A percentile compares a stretch with the other conserved stretches of the same genome.
phyloP scores from a whole-genome alignment of 1,284 basidiomycete species.

The Leccinum pachyderme region DNA sequence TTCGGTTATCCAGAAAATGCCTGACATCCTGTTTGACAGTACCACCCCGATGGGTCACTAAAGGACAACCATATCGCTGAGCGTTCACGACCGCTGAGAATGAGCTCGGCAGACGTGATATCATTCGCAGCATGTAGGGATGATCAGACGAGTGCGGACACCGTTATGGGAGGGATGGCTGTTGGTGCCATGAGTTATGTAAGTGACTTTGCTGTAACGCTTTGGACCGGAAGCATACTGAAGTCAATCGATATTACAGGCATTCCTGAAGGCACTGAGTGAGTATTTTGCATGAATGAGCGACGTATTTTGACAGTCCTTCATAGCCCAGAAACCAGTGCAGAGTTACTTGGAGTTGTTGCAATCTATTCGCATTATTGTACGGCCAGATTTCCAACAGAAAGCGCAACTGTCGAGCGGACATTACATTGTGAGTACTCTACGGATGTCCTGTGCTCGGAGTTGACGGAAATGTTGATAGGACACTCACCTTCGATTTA shows the following conservation, averaged over 20 bases:
- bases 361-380: conserved; percentile 59
- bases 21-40: conserved; percentile 38
- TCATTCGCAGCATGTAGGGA: conserved; percentile 79
- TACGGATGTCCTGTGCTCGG: background rate
- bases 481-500: conserved; percentile 30
- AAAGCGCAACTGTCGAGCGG: conserved; percentile 78
- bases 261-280: conserved; percentile 64
- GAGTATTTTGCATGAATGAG: conserved; percentile 16
- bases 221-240: background rate
- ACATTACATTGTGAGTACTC: conserved; percentile 59
- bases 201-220: conserved; percentile 18
- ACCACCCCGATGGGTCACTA: conserved; percentile 56
- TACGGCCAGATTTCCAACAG: conserved; percentile 70
- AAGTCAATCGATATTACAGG: conserved; percentile 43
- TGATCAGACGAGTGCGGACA: conserved; percentile 68
- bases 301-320: conserved; percentile 1
- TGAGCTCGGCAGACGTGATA: conserved; percentile 51
- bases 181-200: conserved; percentile 77
- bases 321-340: conserved; percentile 53
- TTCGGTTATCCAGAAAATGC: background rate
- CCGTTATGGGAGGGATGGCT: conserved; percentile 46
- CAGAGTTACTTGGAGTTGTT: conserved; percentile 78
- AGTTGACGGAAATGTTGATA: conserved; percentile 16
- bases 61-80: conserved; percentile 48
- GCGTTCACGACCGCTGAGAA: conserved; percentile 35